phyloP scores from a whole-genome alignment of 345 rosid genomes.

The Populus tremula region DNA sequence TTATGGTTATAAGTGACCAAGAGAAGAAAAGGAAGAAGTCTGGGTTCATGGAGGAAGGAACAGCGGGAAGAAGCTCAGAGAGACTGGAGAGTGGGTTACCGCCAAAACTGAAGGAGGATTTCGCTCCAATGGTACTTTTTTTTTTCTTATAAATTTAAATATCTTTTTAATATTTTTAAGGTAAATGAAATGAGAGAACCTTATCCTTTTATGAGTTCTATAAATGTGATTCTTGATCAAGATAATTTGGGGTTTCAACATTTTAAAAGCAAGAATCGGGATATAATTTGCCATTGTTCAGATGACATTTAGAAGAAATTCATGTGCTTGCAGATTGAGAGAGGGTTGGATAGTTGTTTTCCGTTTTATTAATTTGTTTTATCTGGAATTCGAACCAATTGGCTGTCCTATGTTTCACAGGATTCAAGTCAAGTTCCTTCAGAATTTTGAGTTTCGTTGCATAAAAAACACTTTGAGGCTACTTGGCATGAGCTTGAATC shows the following conservation, averaged over 20 bases:
- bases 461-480: not conserved
- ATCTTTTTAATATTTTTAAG: not conserved
- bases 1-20: conserved; percentile 35
- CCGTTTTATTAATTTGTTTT: not conserved
- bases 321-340: not conserved
- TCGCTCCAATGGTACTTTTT: conserved; percentile 50
- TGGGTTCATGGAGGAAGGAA: conserved; percentile 45
- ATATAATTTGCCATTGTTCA: not conserved
- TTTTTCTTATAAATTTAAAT: too few relatives aligned
- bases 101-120: conserved; percentile 42
- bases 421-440: not conserved
- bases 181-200: not conserved
- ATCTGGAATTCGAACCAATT: not conserved
- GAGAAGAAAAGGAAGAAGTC: conserved; percentile 34
- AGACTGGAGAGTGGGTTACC: conserved; percentile 64
- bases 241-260: not conserved
- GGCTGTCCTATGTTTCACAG: not conserved
- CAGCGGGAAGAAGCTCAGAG: conserved; percentile 60
- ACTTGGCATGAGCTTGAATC: not conserved
- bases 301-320: not conserved
- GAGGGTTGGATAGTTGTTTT: not conserved
- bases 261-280: not conserved
- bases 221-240: not conserved
- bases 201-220: not conserved
- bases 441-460: not conserved